Percentiles rank a stretch among this genome's conserved stretches.
These are phyloP conservation scores for Talaromyces thailandensis DNA, from an alignment of 495 filamentous ascomycete genomes.

Conservation along the genomic window DNA sequence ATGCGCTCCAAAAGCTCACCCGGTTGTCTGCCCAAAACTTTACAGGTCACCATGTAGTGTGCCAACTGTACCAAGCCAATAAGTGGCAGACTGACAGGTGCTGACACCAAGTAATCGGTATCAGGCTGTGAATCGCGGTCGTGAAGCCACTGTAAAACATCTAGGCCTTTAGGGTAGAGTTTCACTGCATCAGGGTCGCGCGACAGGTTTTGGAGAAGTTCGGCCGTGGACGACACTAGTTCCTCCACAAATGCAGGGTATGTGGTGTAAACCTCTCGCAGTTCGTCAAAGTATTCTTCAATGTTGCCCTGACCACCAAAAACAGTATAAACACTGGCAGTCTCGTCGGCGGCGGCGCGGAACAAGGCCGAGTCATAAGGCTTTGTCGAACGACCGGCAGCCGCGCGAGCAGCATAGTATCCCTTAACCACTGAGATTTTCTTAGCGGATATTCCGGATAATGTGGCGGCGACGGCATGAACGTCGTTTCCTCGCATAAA, in stretches of 20 bases:
- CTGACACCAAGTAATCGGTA: conserved; percentile 90
- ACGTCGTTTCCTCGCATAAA: conserved; percentile 95
- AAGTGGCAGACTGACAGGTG: conserved; percentile 92
- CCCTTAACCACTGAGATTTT: conserved; percentile 76
- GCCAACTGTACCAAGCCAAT: conserved; percentile 93
- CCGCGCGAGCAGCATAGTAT: conserved; percentile 85
- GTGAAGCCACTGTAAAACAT: conserved; percentile 87
- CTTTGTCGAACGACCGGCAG: conserved; percentile 72
- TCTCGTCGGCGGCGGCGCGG: conserved; percentile 71
- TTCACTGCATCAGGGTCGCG: conserved; percentile 82
- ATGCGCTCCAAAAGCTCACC: conserved; percentile 75
- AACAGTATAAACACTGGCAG: conserved; percentile 76
- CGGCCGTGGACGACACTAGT: conserved; percentile 66
- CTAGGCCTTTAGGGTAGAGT: conserved; percentile 89
- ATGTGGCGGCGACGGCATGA: conserved; percentile 73
- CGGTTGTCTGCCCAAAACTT: conserved; percentile 75
- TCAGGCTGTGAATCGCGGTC: conserved; percentile 83
- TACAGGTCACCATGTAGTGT: conserved; percentile 89
- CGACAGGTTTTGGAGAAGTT: conserved; percentile 75
- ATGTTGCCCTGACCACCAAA: conserved; percentile 99
- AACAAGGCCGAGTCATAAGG: conserved; percentile 88
- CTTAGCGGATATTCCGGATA: conserved; percentile 83
- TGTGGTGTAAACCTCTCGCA: conserved; percentile 79
- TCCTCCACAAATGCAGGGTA: conserved; percentile 87
- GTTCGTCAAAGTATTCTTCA: conserved; percentile 97